Evolutionary conservation across 169 alveolate genomes (phyloP).

Genomic region (Eimeria acervulina): DNA sequence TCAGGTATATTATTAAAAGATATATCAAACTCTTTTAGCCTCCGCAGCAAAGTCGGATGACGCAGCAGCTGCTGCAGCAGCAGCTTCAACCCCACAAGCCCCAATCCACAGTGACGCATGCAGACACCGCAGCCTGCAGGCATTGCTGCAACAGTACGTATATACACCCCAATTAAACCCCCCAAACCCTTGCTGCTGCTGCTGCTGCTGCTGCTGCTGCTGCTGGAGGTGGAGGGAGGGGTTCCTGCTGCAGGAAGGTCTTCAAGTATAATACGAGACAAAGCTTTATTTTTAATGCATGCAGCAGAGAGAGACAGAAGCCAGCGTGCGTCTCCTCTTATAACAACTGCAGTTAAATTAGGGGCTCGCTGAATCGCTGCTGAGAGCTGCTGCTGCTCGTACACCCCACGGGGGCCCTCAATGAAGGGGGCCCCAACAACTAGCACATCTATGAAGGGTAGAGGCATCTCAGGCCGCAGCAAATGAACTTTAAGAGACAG

Average conservation of each 20-base stretch:
- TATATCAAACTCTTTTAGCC: neutral
- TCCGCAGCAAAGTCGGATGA: neutral
- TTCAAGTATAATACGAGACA: neutral
- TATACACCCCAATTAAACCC: neutral
- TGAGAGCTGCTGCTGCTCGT: conserved; percentile 27
- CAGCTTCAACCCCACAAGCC: neutral
- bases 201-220: conserved; percentile 49
- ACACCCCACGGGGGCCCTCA: conserved; percentile 26
- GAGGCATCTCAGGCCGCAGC: conserved; percentile 28
- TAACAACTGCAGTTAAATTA: neutral
- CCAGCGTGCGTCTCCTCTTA: neutral
- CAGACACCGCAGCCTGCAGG: neutral
- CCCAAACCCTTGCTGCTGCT: neutral
- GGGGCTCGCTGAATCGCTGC: conserved; percentile 42
- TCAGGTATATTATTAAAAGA: conserved; percentile 5
- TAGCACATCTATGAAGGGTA: neutral
- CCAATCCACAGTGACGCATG: neutral
- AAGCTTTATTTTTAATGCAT: neutral
- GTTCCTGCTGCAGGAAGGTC: neutral
- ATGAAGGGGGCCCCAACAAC: conserved; percentile 26
- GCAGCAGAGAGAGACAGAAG: neutral
- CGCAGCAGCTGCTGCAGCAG: conserved; percentile 5
- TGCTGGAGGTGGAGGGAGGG: neutral
- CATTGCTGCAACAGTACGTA: neutral
- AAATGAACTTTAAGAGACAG: neutral